These are phyloP conservation scores for Boletus eberwhitei DNA, from an alignment of 768 basidiomycete species.

Conservation along the genomic window DNA sequence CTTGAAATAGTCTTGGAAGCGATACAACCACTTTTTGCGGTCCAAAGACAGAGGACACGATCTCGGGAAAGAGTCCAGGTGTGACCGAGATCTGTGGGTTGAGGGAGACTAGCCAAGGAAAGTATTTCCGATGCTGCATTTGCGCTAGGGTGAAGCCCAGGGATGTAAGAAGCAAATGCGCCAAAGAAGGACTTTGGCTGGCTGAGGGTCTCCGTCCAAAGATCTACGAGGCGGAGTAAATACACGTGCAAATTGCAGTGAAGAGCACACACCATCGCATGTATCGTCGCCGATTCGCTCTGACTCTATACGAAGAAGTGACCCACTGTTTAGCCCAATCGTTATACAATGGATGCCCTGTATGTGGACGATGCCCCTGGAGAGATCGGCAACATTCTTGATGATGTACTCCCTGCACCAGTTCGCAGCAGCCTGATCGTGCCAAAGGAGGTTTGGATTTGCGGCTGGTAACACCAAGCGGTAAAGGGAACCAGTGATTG, in stretches of 20 bases:
- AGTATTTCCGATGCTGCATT: conserved; percentile 59
- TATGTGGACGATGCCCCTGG: conserved; percentile 52
- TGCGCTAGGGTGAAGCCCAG: conserved; percentile 44
- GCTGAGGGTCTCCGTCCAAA: conserved; percentile 65
- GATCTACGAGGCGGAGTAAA: conserved; percentile 43
- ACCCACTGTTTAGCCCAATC: conserved; percentile 59
- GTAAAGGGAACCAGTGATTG: conserved; percentile 67
- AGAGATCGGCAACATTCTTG: conserved; percentile 45
- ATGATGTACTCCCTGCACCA: conserved; percentile 70
- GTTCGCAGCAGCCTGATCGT: conserved; percentile 46
- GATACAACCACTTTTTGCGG: conserved; percentile 69
- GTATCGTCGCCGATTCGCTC: conserved; percentile 52
- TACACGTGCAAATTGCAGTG: conserved; percentile 1
- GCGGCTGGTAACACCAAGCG: conserved; percentile 64
- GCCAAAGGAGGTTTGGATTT: conserved; percentile 54
- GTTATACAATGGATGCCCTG: conserved; percentile 67
- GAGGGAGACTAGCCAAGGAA: conserved; percentile 68
- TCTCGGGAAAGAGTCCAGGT: conserved; percentile 88
- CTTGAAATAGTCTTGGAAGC: conserved; percentile 53
- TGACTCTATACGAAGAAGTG: conserved; percentile 66
- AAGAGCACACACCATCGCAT: conserved; percentile 51
- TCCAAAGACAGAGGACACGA: conserved; percentile 82
- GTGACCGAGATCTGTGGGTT: conserved; percentile 70
- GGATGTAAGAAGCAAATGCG: conserved; percentile 64
- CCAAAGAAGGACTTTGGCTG: conserved; percentile 67